Base-by-base conservation (phyloP, 1,284 basidiomycete species). In the Fistulina hepatica region DNA sequence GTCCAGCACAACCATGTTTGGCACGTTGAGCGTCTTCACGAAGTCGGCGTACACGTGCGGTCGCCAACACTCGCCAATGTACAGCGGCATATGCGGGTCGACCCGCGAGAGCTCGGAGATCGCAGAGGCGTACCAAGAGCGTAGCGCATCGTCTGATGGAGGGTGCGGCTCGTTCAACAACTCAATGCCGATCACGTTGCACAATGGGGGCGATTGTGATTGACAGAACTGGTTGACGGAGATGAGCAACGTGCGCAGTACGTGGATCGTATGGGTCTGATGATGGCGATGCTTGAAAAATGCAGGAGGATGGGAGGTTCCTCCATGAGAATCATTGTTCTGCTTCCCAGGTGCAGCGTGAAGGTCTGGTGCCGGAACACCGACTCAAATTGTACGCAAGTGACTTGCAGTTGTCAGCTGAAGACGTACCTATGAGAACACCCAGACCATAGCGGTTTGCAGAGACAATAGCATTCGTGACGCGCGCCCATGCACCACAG, bases 141-240 rank as follows among this genome's bases (percentile, higher is more conserved):
- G 65, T 10, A 90, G 63, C 2, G 58, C 57, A 16, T 59, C 41
- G 50, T 71, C 61, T 5, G 61, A 62, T 5, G 69, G 53, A 24
- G 75, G 73, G 13, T 63, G 59, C 2, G 89, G 89, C 55, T 93
- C 89, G 55, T 93, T 93, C 31, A 92, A 62, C 3, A 93, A 65
- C 54, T 92, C 82, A 35, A 93, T 64, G 5, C 88, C 89, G 28
- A 90, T 68, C 19, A 92, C 59, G 52, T 90, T 86, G 2, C 68
- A 64, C 21, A 58, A 49, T 2, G 50, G 51, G 4, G 54, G 55
- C 9, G 38, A 31, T 23, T 53, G 50, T 3, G 46, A 43, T 10
- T 41, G 11, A 22, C 71, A 66, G 12, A 63, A 50, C 2, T 59
- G 52, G 10, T 63, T 59, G 21, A 85, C 59, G 34, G 73, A 64